These are phyloP conservation scores for Silene uniflora DNA, from an alignment of 148 eudicot species.

Conservation along the genomic window DNA sequence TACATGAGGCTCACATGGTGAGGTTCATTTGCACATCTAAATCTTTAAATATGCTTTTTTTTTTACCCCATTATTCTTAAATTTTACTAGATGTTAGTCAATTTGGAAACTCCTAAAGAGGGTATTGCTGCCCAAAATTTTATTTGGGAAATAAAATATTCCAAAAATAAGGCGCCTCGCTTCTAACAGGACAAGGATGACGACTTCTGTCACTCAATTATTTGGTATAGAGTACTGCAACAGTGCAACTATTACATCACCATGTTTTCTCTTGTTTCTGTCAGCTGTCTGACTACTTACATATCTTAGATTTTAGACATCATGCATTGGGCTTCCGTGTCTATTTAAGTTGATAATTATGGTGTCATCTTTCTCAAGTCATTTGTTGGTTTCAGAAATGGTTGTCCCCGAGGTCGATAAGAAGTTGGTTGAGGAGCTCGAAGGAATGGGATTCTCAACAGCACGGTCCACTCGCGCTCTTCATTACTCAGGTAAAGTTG, in stretches of 20 bases:
- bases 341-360: not conserved
- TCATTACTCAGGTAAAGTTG: constrained; percentile 69
- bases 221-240: not conserved
- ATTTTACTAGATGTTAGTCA: too few relatives aligned
- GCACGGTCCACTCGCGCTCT: constrained; percentile 81
- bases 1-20: too few relatives aligned
- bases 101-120: too few relatives aligned
- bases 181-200: not conserved
- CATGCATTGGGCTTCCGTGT: constrained; percentile 2
- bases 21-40: too few relatives aligned
- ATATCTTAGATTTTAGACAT: not conserved
- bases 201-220: not conserved
- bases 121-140: too few relatives aligned
- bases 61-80: too few relatives aligned
- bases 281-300: not conserved
- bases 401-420: constrained; percentile 85
- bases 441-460: constrained; percentile 82
- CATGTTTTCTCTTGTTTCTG: not conserved
- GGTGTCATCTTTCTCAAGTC: not conserved
- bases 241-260: not conserved
- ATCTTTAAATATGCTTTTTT: too few relatives aligned
- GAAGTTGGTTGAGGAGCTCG: constrained; percentile 71
- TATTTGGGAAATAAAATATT: too few relatives aligned
- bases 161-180: too few relatives aligned
- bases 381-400: constrained; percentile 52